Percentiles rank a stretch among this genome's conserved stretches.
Evolutionary conservation across 495 filamentous ascomycete species (phyloP).

Genomic region (Sphaerosporella brunnea): DNA sequence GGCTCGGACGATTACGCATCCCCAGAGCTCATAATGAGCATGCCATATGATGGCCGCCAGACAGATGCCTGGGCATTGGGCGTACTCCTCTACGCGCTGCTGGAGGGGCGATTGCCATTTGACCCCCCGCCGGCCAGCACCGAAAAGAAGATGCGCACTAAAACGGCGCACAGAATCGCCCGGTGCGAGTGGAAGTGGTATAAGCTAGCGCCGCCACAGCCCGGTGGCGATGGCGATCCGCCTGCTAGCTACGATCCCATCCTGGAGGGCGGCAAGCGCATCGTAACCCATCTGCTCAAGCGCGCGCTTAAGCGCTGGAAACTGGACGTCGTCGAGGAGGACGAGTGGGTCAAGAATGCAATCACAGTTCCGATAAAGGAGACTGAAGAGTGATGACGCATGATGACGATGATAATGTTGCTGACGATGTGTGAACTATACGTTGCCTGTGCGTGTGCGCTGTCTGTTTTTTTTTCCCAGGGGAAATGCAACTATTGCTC

Average conservation of each 20-base stretch:
- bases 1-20: constrained; percentile 95
- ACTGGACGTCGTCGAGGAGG: constrained; percentile 49
- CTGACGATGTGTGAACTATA: too few species aligned
- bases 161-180: constrained; percentile 84
- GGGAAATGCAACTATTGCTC: too few species aligned
- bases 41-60: constrained; percentile 80
- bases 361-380: constrained; percentile 55
- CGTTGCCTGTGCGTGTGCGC: too few species aligned
- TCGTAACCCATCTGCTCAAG: constrained; percentile 68
- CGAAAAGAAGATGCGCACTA: constrained; percentile 52
- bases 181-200: constrained; percentile 89
- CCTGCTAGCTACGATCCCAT: constrained; percentile 43
- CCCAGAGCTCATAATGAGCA: constrained; percentile 86
- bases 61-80: constrained; percentile 93
- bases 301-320: constrained; percentile 57
- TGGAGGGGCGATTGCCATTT: constrained; percentile 83
- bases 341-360: constrained; percentile 58
- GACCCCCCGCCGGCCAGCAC: constrained; percentile 61
- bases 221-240: constrained; percentile 37
- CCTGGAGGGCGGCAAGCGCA: constrained; percentile 54
- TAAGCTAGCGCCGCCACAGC: constrained; percentile 38
- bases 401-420: too few species aligned
- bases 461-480: too few species aligned
- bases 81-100: constrained; percentile 78
- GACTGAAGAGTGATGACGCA: constrained; percentile 37